Conservation (phyloP, 164 flowering plant genomes). For the Protea cynaroides region DNA sequence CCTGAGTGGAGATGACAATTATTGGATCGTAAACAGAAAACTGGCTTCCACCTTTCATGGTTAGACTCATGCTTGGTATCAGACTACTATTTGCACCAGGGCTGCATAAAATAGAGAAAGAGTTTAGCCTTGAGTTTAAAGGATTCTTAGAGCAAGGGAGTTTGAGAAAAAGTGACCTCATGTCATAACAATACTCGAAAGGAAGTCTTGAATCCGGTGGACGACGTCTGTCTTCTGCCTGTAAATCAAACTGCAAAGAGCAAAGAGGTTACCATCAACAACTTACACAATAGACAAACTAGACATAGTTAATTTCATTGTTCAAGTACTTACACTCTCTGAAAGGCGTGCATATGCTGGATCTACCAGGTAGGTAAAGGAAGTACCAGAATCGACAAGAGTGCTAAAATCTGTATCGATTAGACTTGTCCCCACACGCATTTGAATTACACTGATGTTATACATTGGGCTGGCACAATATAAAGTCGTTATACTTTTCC, state of each 20-base stretch:
- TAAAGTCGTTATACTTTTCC: neutral
- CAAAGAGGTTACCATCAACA: neutral
- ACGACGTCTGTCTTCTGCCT: neutral
- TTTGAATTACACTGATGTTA: conserved; percentile 39
- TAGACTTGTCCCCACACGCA: neutral
- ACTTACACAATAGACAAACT: neutral
- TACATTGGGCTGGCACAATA: conserved; percentile 20
- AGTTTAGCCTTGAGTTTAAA: no score
- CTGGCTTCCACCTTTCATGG: conserved; percentile 1
- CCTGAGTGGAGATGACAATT: neutral
- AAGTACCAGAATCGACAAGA: neutral
- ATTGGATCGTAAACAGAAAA: neutral
- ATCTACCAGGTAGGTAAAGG: neutral
- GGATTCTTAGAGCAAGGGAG: no score
- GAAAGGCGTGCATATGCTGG: neutral
- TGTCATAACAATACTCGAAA: neutral
- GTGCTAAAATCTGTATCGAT: neutral
- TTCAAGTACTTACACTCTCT: neutral
- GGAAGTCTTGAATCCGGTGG: neutral
- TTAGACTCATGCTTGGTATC: neutral
- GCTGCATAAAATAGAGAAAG: neutral
- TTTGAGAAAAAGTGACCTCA: neutral
- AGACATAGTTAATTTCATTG: neutral
- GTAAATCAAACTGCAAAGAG: neutral
- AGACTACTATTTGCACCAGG: neutral